Conservation (phyloP, 331 rosid species). For the Malus hybrid region DNA sequence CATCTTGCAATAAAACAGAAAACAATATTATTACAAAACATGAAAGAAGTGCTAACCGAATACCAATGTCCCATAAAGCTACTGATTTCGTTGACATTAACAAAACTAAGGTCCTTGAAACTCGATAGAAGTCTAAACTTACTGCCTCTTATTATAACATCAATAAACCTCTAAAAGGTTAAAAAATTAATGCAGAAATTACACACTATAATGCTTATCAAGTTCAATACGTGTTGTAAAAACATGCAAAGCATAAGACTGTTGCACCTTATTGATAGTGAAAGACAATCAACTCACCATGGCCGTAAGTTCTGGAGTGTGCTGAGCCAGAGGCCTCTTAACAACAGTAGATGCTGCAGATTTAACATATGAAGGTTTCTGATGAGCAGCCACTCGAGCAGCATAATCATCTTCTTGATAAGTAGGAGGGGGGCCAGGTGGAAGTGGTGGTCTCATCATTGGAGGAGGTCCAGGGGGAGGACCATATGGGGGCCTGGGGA, state of each 20-base stretch:
- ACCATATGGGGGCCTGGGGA: conserved; percentile 89
- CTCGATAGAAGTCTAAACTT: neutral
- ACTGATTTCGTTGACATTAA: neutral
- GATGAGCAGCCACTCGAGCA: conserved; percentile 42
- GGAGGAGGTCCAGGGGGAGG: conserved; percentile 97
- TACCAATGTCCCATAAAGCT: neutral
- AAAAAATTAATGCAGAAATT: neutral
- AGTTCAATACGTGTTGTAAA: neutral
- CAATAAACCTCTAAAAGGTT: neutral
- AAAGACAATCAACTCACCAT: conserved; percentile 58
- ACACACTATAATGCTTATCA: neutral
- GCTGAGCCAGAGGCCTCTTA: conserved; percentile 97
- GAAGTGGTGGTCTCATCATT: conserved; percentile 98
- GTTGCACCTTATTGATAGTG: neutral
- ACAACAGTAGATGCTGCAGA: conserved; percentile 98
- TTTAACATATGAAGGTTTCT: conserved; percentile 87
- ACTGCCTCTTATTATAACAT: neutral
- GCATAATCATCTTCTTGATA: conserved; percentile 62
- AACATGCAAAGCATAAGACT: neutral
- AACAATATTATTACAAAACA: neutral
- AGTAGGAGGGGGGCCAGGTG: conserved; percentile 97
- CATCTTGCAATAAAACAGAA: neutral
- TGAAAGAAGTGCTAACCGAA: neutral
- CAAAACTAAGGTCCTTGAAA: neutral
- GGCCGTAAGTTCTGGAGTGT: conserved; percentile 96